Conservation (phyloP, 306 rosid genomes). For the Cucurbita pepo region DNA sequence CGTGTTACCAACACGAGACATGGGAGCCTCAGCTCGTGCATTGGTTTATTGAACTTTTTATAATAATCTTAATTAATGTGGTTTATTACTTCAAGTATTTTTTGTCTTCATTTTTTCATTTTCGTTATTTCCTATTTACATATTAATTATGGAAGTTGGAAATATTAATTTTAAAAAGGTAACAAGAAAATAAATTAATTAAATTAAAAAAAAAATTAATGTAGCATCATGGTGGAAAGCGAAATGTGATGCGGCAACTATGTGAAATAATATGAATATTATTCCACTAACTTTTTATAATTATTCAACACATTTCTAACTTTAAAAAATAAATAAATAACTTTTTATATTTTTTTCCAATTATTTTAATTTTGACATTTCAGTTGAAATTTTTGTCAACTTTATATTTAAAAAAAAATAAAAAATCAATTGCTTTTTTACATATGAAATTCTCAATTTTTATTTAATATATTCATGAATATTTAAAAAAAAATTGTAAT, state of each 20-base stretch:
- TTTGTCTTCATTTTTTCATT: too few species aligned
- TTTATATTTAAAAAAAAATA: too few species aligned
- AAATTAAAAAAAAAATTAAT: background rate
- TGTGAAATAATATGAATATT: background rate
- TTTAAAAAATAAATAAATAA: background rate
- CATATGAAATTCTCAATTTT: too few species aligned
- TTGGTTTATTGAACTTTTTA: too few species aligned
- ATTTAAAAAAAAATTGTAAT: too few species aligned
- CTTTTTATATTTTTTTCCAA: background rate
- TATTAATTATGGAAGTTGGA: background rate
- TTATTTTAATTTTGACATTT: background rate
- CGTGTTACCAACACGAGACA: too few species aligned
- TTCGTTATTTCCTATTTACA: too few species aligned
- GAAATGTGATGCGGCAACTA: constrained; percentile 1
- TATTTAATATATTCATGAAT: too few species aligned
- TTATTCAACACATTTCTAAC: background rate
- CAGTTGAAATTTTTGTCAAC: background rate
- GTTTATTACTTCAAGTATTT: too few species aligned
- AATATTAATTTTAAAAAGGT: background rate
- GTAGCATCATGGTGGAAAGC: background rate
- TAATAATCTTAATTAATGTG: too few species aligned
- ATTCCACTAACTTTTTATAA: background rate
- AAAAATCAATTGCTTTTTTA: too few species aligned
- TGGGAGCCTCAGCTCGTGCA: too few species aligned
- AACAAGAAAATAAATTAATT: background rate